These are phyloP conservation scores for Deinandra increscens DNA, from an alignment of 129 eudicot species.

Conservation along the genomic window DNA sequence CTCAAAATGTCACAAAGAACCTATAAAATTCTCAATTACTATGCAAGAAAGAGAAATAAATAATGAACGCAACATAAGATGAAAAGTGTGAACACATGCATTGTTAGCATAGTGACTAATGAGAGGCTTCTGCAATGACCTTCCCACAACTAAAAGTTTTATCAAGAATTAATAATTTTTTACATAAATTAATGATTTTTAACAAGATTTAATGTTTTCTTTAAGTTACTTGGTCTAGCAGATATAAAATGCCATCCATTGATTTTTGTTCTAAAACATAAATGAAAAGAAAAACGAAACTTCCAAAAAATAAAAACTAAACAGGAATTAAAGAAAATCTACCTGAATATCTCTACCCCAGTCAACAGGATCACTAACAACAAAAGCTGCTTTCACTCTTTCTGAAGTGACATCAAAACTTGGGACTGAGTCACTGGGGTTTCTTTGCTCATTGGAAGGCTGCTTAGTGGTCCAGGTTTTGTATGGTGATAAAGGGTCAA, in stretches of 20 bases:
- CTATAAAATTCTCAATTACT: slow-evolving; percentile 31
- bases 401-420: slow-evolving; percentile 32
- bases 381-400: slow-evolving; percentile 64
- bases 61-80: slow-evolving; percentile 2
- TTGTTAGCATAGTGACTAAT: not conserved
- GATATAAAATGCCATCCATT: not conserved
- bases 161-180: not conserved
- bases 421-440: slow-evolving; percentile 25
- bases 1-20: slow-evolving; percentile 67
- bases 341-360: slow-evolving; percentile 82
- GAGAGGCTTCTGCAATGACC: not conserved
- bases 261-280: not conserved
- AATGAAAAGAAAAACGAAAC: not conserved
- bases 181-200: not conserved
- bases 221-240: too few species aligned
- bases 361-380: slow-evolving; percentile 75
- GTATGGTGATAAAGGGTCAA: slow-evolving; percentile 64
- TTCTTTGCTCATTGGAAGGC: slow-evolving; percentile 24
- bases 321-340: not conserved
- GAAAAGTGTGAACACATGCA: not conserved
- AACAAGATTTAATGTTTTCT: too few species aligned
- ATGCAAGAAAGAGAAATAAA: slow-evolving; percentile 4
- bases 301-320: not conserved
- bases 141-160: not conserved
- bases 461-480: slow-evolving; percentile 53